Base-by-base conservation (phyloP, 1,139 yeast genomes). In the Pichia sp. region DNA sequence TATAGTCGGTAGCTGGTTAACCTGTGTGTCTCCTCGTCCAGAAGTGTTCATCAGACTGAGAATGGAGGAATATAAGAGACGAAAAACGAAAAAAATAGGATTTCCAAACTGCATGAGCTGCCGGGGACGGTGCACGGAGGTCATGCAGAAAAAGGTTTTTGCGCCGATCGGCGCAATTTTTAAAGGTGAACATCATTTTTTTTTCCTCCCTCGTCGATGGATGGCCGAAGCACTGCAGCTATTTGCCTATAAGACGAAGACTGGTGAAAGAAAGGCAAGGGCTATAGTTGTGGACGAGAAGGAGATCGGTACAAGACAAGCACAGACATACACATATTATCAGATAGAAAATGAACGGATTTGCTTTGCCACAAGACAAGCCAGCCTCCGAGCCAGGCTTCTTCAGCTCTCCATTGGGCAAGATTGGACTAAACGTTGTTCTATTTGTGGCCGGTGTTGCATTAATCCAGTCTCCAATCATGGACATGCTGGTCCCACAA, bases 401-500 rank as follows among this genome's bases (percentile, higher is more conserved):
- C 78, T 64, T 75, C 85, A 59, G 77, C 78, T 73, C 85, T 50
- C 93, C 93, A 59, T 77, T 77, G 30, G 86, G 76, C 73, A 83
- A 88, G 58, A 74, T 85, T 56, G 78, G 81, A 53, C 70, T 85
- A 49, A 86, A 87, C 71, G 82, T 79, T 58, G 78, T 76, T 43
- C 75, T 85, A 60, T 87, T 87, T 66, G 81, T 79, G 58, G 79
- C 87, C 50, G 93, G 93, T 68, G 87, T 85, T 63, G 82, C 82
- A 27, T 80, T 86, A 71, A 81, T 87, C 63, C 89, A 84, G 74
- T 84, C 91, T 49, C 86, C 92, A 61, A 73, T 85, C 67, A 85
- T 85, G 89, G 93, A 86, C 57, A 80, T 84, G 82, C 74, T 87
- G 73, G 91, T 85, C 63, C 93, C 93, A 55, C 92, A 86, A 71